Conservation (phyloP, 148 eudicot genomes). For the Fagopyrum esculentum region DNA sequence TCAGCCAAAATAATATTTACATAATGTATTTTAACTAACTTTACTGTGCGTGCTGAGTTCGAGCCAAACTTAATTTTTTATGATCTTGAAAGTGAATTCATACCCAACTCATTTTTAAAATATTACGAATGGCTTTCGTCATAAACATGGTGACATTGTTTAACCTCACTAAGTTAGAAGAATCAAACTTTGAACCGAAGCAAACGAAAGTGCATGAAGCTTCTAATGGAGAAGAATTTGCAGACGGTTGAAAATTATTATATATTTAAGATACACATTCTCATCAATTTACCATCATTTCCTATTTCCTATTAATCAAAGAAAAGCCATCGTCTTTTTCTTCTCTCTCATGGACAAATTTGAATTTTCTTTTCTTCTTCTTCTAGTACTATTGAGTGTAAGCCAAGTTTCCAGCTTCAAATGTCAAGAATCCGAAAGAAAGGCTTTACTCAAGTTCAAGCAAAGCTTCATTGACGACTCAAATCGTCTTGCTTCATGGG, state of each 20-base stretch:
- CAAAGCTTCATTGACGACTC: constrained; percentile 12
- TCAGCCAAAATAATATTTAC: too few relatives aligned
- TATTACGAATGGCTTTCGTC: not conserved
- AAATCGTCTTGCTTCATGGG: constrained; percentile 21
- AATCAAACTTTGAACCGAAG: not conserved
- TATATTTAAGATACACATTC: not conserved
- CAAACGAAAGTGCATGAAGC: not conserved
- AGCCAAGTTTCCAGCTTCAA: not conserved
- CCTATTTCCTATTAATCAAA: not conserved
- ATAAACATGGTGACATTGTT: not conserved
- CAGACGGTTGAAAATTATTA: not conserved
- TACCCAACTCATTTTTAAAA: too few relatives aligned
- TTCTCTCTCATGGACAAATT: not conserved
- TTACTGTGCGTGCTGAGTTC: too few relatives aligned
- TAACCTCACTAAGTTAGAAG: not conserved
- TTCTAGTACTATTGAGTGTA: not conserved
- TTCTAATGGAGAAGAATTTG: not conserved
- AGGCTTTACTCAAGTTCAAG: constrained; percentile 20
- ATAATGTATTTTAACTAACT: too few relatives aligned
- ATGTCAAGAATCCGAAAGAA: constrained; percentile 16
- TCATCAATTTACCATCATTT: not conserved
- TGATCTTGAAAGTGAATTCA: too few relatives aligned
- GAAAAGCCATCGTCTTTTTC: not conserved
- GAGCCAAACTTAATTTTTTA: too few relatives aligned
- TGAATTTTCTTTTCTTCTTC: not conserved